These are phyloP conservation scores for Fusarium devonianum DNA, from an alignment of 2,329 filamentous ascomycete species.

Conservation along the genomic window DNA sequence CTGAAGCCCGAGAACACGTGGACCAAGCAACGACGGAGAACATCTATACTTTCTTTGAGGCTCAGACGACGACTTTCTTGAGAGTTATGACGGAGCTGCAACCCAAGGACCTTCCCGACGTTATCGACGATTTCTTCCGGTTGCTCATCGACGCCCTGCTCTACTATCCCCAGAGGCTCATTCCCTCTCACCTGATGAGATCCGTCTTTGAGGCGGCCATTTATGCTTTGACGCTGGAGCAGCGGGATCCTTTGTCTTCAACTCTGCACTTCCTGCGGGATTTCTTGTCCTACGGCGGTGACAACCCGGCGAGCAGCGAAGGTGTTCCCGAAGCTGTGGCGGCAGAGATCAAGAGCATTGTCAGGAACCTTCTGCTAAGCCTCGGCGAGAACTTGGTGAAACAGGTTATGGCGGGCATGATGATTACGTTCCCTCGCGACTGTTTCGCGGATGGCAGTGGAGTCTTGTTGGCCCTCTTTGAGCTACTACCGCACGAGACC, in stretches of 20 bases:
- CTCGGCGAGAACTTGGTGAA: constrained; percentile 84
- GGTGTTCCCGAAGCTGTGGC: constrained; percentile 65
- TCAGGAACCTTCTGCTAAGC: constrained; percentile 73
- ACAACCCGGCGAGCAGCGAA: constrained; percentile 71
- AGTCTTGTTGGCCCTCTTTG: constrained; percentile 88
- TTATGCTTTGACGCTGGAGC: constrained; percentile 85
- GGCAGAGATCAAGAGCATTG: constrained; percentile 72
- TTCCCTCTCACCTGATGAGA: constrained; percentile 78
- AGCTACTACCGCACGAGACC: constrained; percentile 81
- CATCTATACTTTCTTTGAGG: constrained; percentile 94
- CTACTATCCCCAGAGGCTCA: constrained; percentile 86
- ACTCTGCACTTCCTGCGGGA: constrained; percentile 94
- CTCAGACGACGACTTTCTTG: constrained; percentile 88
- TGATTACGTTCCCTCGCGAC: constrained; percentile 97
- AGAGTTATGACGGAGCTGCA: constrained; percentile 87
- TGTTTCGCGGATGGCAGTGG: constrained; percentile 95
- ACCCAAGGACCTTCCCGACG: constrained; percentile 74
- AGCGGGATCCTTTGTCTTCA: constrained; percentile 88
- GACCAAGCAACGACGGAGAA: constrained; percentile 81
- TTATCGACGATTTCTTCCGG: constrained; percentile 97
- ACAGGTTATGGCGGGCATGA: constrained; percentile 94
- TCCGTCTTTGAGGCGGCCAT: constrained; percentile 88
- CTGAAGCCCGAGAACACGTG: constrained; percentile 85
- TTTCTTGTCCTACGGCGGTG: constrained; percentile 84
- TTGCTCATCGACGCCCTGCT: constrained; percentile 89